These are phyloP conservation scores for Penicillium brasilianum DNA, from an alignment of 2,329 filamentous ascomycete species.

Conservation along the genomic window DNA sequence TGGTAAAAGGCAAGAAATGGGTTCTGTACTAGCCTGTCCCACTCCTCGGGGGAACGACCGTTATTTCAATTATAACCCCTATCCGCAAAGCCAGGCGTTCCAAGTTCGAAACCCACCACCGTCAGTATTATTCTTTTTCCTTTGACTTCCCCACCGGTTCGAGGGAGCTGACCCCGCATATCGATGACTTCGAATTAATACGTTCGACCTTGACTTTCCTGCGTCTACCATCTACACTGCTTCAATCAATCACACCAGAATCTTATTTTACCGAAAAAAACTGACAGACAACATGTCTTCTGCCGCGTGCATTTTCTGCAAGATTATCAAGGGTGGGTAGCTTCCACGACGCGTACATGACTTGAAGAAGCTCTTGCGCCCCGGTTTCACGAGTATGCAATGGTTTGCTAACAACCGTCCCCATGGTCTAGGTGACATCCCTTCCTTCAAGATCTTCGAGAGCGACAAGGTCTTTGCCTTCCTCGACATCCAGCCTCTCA, in stretches of 20 bases:
- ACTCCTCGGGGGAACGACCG: slow-evolving; percentile 56
- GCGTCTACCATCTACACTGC: slow-evolving; percentile 1
- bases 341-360: not conserved
- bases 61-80: slow-evolving; percentile 18
- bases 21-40: slow-evolving; percentile 72
- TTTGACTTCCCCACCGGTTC: not conserved
- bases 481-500: slow-evolving; percentile 91
- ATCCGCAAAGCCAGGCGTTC: not conserved
- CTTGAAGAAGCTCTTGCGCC: not conserved
- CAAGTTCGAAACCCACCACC: slow-evolving; percentile 38
- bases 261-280: not conserved
- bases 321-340: slow-evolving; percentile 84
- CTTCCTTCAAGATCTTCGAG: slow-evolving; percentile 94
- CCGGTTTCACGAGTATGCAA: not conserved
- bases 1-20: slow-evolving; percentile 82
- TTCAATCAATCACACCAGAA: not conserved
- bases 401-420: slow-evolving; percentile 7
- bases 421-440: slow-evolving; percentile 76
- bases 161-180: slow-evolving; percentile 27
- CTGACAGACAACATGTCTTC: slow-evolving; percentile 35
- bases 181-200: slow-evolving; percentile 9
- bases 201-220: slow-evolving; percentile 1
- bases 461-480: slow-evolving; percentile 93
- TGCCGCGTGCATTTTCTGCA: slow-evolving; percentile 91
- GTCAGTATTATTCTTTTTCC: slow-evolving; percentile 15